These are phyloP conservation scores for Colletotrichum sp. DNA, from an alignment of 2,329 filamentous ascomycete genomes.

Conservation along the genomic window DNA sequence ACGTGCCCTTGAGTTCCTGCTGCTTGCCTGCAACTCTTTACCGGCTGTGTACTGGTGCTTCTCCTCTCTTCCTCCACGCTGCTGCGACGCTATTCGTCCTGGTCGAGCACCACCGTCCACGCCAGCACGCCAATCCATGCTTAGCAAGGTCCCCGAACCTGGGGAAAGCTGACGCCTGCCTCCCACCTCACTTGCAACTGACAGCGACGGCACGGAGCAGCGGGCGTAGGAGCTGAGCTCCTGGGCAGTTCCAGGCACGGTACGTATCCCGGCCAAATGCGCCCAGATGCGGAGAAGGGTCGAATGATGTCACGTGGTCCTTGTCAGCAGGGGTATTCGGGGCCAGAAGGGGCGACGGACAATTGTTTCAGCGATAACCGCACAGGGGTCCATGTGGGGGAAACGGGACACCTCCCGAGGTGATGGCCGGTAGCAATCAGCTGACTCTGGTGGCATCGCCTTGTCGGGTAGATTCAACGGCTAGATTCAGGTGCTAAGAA, in stretches of 20 bases:
- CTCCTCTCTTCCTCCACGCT: neutral
- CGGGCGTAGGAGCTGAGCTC: neutral
- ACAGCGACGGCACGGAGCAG: neutral
- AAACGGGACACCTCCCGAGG: neutral
- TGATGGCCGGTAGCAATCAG: neutral
- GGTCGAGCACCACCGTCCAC: slow-evolving; percentile 1
- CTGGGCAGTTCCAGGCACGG: neutral
- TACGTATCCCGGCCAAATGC: slow-evolving; percentile 18
- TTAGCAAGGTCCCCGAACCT: slow-evolving; percentile 9
- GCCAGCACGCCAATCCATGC: slow-evolving; percentile 2
- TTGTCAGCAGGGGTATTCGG: neutral
- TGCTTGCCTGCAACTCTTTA: neutral
- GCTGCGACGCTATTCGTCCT: slow-evolving; percentile 1
- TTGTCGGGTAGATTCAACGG: neutral
- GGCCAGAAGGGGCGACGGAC: neutral
- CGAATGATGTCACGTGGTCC: slow-evolving; percentile 20
- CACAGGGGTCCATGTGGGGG: neutral
- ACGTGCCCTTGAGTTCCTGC: neutral
- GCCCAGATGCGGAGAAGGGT: slow-evolving; percentile 21
- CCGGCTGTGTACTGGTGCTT: neutral
- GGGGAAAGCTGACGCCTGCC: slow-evolving; percentile 20
- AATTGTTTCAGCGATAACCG: neutral
- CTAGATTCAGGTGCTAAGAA: neutral
- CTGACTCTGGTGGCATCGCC: neutral
- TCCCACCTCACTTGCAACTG: neutral